These are phyloP conservation scores for Colletotrichum gloeosporioides DNA, from an alignment of 2,329 filamentous ascomycete species.

Conservation along the genomic window DNA sequence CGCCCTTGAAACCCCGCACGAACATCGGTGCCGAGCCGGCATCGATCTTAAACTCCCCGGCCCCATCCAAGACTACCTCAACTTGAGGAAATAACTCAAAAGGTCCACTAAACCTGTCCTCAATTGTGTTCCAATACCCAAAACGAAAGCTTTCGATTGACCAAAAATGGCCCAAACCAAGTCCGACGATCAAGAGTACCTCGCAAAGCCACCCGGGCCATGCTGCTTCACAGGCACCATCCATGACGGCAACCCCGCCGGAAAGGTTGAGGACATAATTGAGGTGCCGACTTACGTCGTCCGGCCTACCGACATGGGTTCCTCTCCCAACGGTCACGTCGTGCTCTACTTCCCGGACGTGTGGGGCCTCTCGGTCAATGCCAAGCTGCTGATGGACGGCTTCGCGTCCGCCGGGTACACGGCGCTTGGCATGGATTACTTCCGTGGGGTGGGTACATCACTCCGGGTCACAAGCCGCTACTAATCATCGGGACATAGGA, in stretches of 20 bases:
- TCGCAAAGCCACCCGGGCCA: slow-evolving; percentile 38
- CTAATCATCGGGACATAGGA: slow-evolving; percentile 32
- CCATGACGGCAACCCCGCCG: slow-evolving; percentile 42
- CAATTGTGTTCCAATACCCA: not conserved
- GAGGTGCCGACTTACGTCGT: slow-evolving; percentile 44
- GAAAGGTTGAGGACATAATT: slow-evolving; percentile 35
- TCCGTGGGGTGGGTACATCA: slow-evolving; percentile 38
- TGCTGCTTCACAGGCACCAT: slow-evolving; percentile 45
- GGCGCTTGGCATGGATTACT: slow-evolving; percentile 49
- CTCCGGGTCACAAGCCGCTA: not conserved
- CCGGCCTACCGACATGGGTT: slow-evolving; percentile 1
- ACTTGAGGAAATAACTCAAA: not conserved
- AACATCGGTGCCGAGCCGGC: not conserved
- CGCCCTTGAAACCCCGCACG: not conserved
- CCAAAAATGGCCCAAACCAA: not conserved
- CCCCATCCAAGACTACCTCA: not conserved
- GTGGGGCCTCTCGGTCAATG: slow-evolving; percentile 48
- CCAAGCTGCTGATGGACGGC: slow-evolving; percentile 49
- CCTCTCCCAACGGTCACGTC: slow-evolving; percentile 41
- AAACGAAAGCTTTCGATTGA: not conserved
- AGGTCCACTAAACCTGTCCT: not conserved
- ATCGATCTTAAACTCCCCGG: not conserved
- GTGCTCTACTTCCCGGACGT: slow-evolving; percentile 52
- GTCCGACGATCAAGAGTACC: slow-evolving; percentile 16
- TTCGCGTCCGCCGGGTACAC: slow-evolving; percentile 49